Base-by-base conservation (phyloP, 2,329 filamentous ascomycete genomes). In the Pestalotiopsis sp. region DNA sequence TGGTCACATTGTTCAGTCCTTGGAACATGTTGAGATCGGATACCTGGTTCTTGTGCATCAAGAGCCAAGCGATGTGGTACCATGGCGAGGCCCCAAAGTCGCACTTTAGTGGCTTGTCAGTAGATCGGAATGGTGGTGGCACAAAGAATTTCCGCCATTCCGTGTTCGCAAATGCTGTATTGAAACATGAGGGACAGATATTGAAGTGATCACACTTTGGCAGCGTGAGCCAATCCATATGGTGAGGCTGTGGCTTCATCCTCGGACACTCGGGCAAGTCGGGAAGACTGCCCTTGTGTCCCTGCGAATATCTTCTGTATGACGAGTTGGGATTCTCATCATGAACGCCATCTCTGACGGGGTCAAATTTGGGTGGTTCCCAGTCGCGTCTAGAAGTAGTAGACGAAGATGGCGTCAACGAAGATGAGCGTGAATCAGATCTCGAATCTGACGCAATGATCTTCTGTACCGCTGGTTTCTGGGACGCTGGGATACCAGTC, bases 1-100 rank as follows among this genome's bases (percentile, higher is more conserved):
- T 85, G 2, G 87, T 83, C 52, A 93, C 86, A 11, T 87, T 86
- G 4, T 91, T 90, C 41, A 97, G 85, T 49, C 88, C 86, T 69
- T 91, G 88, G 38, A 98, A 84, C 4, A 97, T 81, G 13, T 88
- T 87, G 56, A 96, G 81, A 72, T 93, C 90, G 3, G 86, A 84
- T 20, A 88, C 84, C 13, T 89, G 82, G 72, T 93, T 89, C 78
- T 94, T 94, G 66, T 92, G 82, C 2, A 91, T 95, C 71, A 97
- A 85, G 3, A 95, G 85, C 89, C 92, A 97, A 0, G 94, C 94
- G 52, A 97, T 89, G 36, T 93, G 90, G 74, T 93, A 91, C 93
- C 94, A 98, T 0, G 91, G 89, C 0, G 85, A 86, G 13, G 89
- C 86, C 38, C 93, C 93, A 79, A 98, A 93, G 72, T 94, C 91